phyloP scores from a whole-genome alignment of 2,329 filamentous ascomycete species.

The Ophiostoma sp. region DNA sequence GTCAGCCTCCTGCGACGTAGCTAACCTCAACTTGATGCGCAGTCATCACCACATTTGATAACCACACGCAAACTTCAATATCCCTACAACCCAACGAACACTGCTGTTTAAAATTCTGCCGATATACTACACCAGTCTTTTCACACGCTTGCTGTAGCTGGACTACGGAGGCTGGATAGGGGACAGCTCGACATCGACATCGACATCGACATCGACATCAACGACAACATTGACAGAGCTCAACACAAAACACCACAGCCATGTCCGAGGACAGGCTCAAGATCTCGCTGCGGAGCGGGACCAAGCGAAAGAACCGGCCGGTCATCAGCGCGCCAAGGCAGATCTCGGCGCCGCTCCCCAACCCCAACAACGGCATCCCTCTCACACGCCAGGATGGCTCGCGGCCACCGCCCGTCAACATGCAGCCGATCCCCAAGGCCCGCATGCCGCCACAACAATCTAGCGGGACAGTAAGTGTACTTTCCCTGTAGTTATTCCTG shows the following conservation, averaged over 20 bases:
- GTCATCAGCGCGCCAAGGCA: constrained; percentile 58
- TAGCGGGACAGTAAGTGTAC: constrained; percentile 49
- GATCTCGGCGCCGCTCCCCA: constrained; percentile 56
- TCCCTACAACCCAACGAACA: not conserved
- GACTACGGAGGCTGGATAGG: constrained; percentile 16
- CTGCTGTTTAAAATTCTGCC: not conserved
- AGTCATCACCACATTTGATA: not conserved
- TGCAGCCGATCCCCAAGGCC: constrained; percentile 38
- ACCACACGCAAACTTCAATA: not conserved
- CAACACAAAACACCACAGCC: constrained; percentile 20
- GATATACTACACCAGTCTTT: not conserved
- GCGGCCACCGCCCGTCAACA: constrained; percentile 32
- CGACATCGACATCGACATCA: not conserved
- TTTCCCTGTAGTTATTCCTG: not conserved
- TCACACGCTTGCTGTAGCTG: constrained; percentile 15
- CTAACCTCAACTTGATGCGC: not conserved
- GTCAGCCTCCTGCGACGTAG: constrained; percentile 14
- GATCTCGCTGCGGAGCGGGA: constrained; percentile 57
- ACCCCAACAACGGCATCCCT: constrained; percentile 39
- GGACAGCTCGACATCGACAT: constrained; percentile 1
- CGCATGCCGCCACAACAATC: constrained; percentile 38
- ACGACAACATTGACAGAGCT: not conserved
- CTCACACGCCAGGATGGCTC: constrained; percentile 25
- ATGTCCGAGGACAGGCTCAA: constrained; percentile 61
- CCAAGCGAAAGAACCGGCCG: constrained; percentile 57